Evolutionary conservation across 2,329 filamentous ascomycete genomes (phyloP).

Genomic region (Coleophoma crateriformis): DNA sequence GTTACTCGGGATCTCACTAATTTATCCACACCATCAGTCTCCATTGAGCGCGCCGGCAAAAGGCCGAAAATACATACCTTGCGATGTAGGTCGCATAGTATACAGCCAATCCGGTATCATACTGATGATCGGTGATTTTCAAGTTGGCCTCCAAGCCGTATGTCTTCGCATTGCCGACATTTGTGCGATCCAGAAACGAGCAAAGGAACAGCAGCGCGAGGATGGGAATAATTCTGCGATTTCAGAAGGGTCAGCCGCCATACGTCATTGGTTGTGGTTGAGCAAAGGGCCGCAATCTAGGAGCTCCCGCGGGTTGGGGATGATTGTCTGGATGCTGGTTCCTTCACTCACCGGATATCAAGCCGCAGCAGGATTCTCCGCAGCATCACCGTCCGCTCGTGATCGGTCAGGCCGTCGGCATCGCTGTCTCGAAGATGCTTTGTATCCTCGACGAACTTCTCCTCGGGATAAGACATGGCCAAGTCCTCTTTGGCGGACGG

Average conservation of each 20-base stretch:
- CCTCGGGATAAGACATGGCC: conserved; percentile 2
- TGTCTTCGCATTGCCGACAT: conserved; percentile 66
- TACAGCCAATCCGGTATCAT: conserved; percentile 57
- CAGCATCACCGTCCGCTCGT: conserved; percentile 24
- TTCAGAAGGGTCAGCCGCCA: conserved; percentile 1
- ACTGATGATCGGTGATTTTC: conserved; percentile 53
- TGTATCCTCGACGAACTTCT: conserved; percentile 6
- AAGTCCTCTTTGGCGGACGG: conserved; percentile 2
- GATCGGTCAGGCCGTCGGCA: background rate
- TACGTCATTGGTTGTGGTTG: background rate
- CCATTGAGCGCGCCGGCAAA: too few relatives aligned
- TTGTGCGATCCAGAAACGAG: conserved; percentile 64
- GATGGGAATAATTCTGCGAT: conserved; percentile 50
- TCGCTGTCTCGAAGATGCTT: conserved; percentile 1
- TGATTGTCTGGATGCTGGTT: background rate
- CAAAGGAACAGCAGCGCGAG: conserved; percentile 61
- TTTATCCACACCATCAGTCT: background rate
- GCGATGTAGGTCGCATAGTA: conserved; percentile 62
- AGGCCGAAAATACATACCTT: conserved; percentile 33
- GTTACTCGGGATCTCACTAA: conserved; percentile 49
- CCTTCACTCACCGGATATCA: conserved; percentile 39
- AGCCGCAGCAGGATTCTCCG: conserved; percentile 45
- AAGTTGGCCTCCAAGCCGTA: conserved; percentile 55
- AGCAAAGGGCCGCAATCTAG: too few relatives aligned
- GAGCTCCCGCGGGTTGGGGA: background rate